Base-by-base conservation (phyloP, 1,284 basidiomycete genomes). In the Apiotrichum veenhuisii region DNA sequence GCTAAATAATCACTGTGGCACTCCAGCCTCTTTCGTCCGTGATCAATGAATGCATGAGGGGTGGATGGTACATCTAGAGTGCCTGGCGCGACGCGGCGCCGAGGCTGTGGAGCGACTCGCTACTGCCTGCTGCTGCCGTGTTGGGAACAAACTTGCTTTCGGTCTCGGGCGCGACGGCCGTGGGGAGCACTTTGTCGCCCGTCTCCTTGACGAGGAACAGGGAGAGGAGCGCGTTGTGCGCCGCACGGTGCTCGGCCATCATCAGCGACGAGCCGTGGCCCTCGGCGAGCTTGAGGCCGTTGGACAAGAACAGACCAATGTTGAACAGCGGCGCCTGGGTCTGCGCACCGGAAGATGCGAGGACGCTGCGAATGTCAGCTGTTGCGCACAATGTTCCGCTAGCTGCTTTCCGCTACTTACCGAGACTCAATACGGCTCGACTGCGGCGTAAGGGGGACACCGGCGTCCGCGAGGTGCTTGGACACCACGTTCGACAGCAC, bases 161-260 rank as follows among this genome's bases (percentile, higher is more conserved):
- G 34, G 52, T 48, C 38, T 50, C 46, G 20, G 48, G 20, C 52
- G 55, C 54, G 12, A 51, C 33, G 30, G 50, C 50, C 2, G 57
- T 62, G 25, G 60, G 60, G 48, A 62, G 54, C 36, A 7, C 45
- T n/a, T 18, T 10, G 23, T 50, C 18, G 47, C 22, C n/a, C 25
- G 22, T 45, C 30, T 48, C 36, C 38, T 43, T 61, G 22, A 75
- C 68, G 8, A 73, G 64, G 64, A 69, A 77, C 34, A 77, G 55
- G 22, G 68, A 66, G 15, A 66, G 61, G 7, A 77, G 63, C 17
- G 71, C 76, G 58, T 77, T 76, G 49, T 66, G 64, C 1, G 73
- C 70, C 72, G 91, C 93, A 58, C 96, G 82, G 78, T 86, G 96
- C 77, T 98, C 91, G 18, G 93, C 94, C 95, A 98, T 98, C 71